These are phyloP conservation scores for Pulveroboletus sp. DNA, from an alignment of 768 basidiomycete genomes.

Conservation along the genomic window DNA sequence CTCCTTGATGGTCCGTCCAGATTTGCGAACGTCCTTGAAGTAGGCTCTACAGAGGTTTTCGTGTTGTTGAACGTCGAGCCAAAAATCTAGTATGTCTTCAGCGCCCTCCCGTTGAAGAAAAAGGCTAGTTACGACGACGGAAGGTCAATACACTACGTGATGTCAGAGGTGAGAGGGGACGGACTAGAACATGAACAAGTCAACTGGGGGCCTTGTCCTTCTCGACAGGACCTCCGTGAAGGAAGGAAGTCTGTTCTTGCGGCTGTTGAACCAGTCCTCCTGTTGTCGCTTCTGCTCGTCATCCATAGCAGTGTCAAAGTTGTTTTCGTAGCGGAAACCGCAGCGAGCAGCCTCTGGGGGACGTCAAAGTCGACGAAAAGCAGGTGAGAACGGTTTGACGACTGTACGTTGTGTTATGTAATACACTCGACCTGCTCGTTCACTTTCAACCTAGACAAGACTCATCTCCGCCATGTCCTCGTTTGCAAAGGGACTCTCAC, in stretches of 20 bases:
- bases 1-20: conserved; percentile 85
- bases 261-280: conserved; percentile 70
- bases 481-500: conserved; percentile 70
- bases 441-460: neutral
- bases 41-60: conserved; percentile 98
- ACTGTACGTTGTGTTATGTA: conserved; percentile 25
- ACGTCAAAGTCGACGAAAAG: conserved; percentile 19
- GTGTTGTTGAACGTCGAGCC: conserved; percentile 99
- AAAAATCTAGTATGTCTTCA: conserved; percentile 96
- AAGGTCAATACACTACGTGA: conserved; percentile 4
- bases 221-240: conserved; percentile 89
- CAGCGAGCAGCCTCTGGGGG: conserved; percentile 15
- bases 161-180: conserved; percentile 30
- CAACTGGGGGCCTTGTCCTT: conserved; percentile 89
- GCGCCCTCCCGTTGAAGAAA: conserved; percentile 94
- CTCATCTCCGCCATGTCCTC: conserved; percentile 45
- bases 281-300: conserved; percentile 50
- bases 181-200: conserved; percentile 99
- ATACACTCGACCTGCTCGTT: conserved; percentile 6
- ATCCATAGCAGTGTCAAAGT: conserved; percentile 36
- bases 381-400: conserved; percentile 1
- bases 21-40: conserved; percentile 97
- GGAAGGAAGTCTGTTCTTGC: conserved; percentile 76
- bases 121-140: conserved; percentile 46
- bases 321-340: conserved; percentile 6